Percentiles rank a stretch among this genome's conserved stretches.
Evolutionary conservation across 2,329 filamentous ascomycete species (phyloP).

Genomic region (Calonectria pauciramosa): DNA sequence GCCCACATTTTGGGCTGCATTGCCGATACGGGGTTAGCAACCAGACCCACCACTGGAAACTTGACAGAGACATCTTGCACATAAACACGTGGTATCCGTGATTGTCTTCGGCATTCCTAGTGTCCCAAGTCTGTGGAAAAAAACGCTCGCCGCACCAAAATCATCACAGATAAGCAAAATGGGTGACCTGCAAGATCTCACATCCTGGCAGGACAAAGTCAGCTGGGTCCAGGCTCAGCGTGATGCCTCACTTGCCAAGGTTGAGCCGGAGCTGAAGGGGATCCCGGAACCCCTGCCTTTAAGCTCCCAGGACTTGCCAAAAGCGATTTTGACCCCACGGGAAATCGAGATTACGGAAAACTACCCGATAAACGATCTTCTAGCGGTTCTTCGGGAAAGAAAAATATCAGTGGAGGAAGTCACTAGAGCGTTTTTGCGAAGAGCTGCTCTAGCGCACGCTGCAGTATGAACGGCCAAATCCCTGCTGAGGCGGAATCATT

Average conservation of each 20-base stretch:
- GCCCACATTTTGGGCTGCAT: too few relatives aligned
- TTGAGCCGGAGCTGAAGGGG: slow-evolving; percentile 43
- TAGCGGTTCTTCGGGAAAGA: slow-evolving; percentile 32
- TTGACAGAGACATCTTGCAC: neutral
- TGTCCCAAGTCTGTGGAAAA: neutral
- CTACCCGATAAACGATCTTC: slow-evolving; percentile 41
- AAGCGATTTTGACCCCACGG: slow-evolving; percentile 39
- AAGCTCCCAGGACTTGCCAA: slow-evolving; percentile 41
- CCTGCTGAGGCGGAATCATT: neutral
- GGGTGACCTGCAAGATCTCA: neutral
- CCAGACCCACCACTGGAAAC: neutral
- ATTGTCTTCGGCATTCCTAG: neutral
- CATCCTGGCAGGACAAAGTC: slow-evolving; percentile 26
- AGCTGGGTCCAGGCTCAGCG: slow-evolving; percentile 29
- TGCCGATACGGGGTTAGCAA: neutral
- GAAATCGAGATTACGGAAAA: slow-evolving; percentile 47
- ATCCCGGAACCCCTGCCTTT: slow-evolving; percentile 38
- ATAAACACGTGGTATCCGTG: neutral
- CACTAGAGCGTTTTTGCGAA: slow-evolving; percentile 43
- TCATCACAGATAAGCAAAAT: neutral
- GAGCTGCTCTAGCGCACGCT: slow-evolving; percentile 44
- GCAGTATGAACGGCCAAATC: slow-evolving; percentile 33
- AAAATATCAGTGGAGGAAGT: slow-evolving; percentile 45
- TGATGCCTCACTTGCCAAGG: slow-evolving; percentile 44
- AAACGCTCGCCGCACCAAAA: neutral